These are phyloP conservation scores for Aspergillus tubingensis DNA, from an alignment of 2,329 filamentous ascomycete species.

Conservation along the genomic window DNA sequence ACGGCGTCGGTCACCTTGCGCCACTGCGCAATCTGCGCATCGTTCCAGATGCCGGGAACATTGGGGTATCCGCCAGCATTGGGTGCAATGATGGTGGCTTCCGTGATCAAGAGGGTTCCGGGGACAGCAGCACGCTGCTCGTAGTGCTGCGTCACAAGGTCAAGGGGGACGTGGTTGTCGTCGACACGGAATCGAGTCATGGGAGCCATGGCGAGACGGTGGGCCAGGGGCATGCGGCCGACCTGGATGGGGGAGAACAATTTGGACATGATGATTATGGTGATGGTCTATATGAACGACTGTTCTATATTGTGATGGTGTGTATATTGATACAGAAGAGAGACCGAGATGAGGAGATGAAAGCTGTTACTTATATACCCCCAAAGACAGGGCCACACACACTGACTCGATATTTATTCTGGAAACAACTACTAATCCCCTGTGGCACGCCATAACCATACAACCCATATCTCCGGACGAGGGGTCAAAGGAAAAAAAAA, in stretches of 20 bases:
- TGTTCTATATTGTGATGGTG: background rate
- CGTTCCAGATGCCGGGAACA: constrained; percentile 60
- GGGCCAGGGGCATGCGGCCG: constrained; percentile 44
- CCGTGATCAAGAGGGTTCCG: constrained; percentile 61
- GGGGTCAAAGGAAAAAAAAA: too few relatives aligned
- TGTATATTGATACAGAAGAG: too few relatives aligned
- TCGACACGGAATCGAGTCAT: constrained; percentile 58
- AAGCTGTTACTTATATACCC: too few relatives aligned
- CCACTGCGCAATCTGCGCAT: constrained; percentile 62
- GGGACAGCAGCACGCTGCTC: constrained; percentile 53
- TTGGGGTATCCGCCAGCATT: constrained; percentile 53
- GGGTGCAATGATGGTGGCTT: constrained; percentile 56
- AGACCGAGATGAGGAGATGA: too few relatives aligned
- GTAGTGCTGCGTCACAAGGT: constrained; percentile 55
- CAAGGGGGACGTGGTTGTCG: constrained; percentile 52
- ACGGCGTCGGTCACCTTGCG: constrained; percentile 62
- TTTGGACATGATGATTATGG: constrained; percentile 23
- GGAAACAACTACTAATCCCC: too few relatives aligned
- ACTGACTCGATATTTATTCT: too few relatives aligned
- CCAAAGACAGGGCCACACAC: too few relatives aligned
- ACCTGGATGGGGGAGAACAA: constrained; percentile 44
- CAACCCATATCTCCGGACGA: too few relatives aligned
- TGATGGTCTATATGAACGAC: background rate
- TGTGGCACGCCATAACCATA: too few relatives aligned
- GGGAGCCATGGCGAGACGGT: constrained; percentile 58